Evolutionary conservation across 371 early-diverging fungal genomes (phyloP), one percentile per base, ranked within the genome.

Genomic region (Rhizopus arrhizus): DNA sequence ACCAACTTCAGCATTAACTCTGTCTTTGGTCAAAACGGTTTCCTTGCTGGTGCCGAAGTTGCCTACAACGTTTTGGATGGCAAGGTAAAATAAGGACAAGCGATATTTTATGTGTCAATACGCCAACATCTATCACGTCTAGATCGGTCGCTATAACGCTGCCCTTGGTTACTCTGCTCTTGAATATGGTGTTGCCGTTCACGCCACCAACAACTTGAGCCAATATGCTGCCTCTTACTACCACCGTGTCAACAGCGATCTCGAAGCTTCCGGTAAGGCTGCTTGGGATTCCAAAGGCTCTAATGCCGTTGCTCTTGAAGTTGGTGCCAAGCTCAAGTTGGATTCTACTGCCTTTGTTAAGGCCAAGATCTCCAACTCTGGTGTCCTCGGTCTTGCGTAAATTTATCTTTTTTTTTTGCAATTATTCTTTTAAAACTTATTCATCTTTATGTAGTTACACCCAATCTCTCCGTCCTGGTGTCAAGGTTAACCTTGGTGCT

Each of bases 351-450:
- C 96, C 56, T 94, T 91, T 65, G 85, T 96, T 68, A 98, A 97
- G 91, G 93, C 95, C 72, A 97, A 96, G 91, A 87, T 98, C 73
- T 88, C 95, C 86, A 96, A 95, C 82, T 70, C 84, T 60, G 99
- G 98, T 78, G 88, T 87, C 41, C 81, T 98, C 60, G 96, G 97
- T 65, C 86, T 97, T 57, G 92, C 74, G 69, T 73, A 73, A 73
- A 69, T 73, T 28, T 57, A 36, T 28, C 15, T 85, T 2, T 41
- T 41, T 55, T 36, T 31, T n/a, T n/a, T n/a, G n/a, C 5, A 36
- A 12, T 31, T 12, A 28, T 42, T 33, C 7, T 28, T 11, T 45
- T 36, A 22, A 6, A 32, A 28, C 12, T 36, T 9, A 9, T 50
- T 22, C 34, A 29, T 16, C n/a, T n/a, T 33, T 13, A 11, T 36